Percentiles rank a stretch among this genome's conserved stretches.
phyloP scores from a whole-genome alignment of 768 basidiomycete species.

The Pisolithus microcarpus region DNA sequence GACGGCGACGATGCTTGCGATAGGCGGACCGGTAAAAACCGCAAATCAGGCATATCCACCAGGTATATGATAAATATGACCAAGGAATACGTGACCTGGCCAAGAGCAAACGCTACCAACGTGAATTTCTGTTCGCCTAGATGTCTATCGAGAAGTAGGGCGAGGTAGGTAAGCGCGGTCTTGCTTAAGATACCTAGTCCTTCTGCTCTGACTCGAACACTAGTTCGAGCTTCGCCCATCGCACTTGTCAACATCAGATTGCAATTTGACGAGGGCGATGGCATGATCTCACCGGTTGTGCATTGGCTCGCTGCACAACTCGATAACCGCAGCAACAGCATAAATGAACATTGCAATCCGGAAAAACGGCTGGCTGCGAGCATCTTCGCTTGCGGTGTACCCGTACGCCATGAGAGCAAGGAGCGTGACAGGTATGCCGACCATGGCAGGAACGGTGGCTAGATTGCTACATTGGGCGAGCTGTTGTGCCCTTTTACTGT shows the following conservation, averaged over 20 bases:
- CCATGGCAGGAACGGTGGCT: constrained; percentile 54
- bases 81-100: constrained; percentile 71
- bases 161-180: constrained; percentile 62
- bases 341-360: constrained; percentile 58
- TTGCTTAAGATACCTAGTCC: constrained; percentile 73
- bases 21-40: constrained; percentile 28
- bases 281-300: constrained; percentile 52
- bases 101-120: constrained; percentile 78
- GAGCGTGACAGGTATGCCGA: constrained; percentile 63
- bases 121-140: constrained; percentile 38
- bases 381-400: constrained; percentile 42
- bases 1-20: constrained; percentile 11
- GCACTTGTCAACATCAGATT: constrained; percentile 40
- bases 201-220: constrained; percentile 76
- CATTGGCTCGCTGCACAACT: constrained; percentile 79
- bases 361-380: constrained; percentile 61
- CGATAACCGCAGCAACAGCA: constrained; percentile 63
- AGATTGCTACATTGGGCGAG: constrained; percentile 35
- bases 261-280: not conserved
- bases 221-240: constrained; percentile 59
- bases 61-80: constrained; percentile 53
- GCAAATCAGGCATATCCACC: constrained; percentile 29
- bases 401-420: constrained; percentile 49
- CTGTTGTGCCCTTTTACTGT: not conserved
- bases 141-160: constrained; percentile 47